Evolutionary conservation across 306 rosid species (phyloP).

Genomic region (Elaeagnus macrophylla): DNA sequence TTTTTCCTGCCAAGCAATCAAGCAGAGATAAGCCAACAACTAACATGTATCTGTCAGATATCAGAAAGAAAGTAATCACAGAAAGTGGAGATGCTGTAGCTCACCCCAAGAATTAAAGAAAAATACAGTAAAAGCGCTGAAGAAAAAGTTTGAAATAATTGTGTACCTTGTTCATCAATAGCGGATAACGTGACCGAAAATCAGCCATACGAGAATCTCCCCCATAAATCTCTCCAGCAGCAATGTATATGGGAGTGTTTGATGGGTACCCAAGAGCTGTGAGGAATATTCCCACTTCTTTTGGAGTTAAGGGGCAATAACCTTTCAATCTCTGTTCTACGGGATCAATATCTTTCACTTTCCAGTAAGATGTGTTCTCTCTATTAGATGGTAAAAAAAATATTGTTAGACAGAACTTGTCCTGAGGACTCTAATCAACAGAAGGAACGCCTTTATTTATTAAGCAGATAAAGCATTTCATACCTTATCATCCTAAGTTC

Average conservation of each 20-base stretch:
- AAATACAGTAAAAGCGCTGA: no score
- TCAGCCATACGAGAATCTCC: slow-evolving; percentile 74
- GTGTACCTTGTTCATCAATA: slow-evolving; percentile 72
- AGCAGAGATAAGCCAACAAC: slow-evolving; percentile 14
- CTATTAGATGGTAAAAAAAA: slow-evolving; percentile 34
- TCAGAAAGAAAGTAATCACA: no score
- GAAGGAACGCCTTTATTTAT: not conserved
- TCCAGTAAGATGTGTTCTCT: slow-evolving; percentile 76
- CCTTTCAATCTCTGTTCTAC: slow-evolving; percentile 78
- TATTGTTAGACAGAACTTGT: slow-evolving; percentile 13
- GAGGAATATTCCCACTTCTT: slow-evolving; percentile 87
- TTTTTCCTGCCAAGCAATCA: slow-evolving; percentile 49
- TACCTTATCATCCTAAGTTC: slow-evolving; percentile 75
- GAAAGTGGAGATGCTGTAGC: no score
- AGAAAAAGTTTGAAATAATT: slow-evolving; percentile 8
- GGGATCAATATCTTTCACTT: slow-evolving; percentile 70
- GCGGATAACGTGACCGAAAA: slow-evolving; percentile 66
- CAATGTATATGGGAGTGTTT: slow-evolving; percentile 77
- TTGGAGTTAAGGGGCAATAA: slow-evolving; percentile 85
- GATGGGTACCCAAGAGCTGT: slow-evolving; percentile 78
- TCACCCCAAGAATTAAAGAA: no score
- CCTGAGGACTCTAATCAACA: slow-evolving; percentile 6
- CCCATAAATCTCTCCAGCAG: slow-evolving; percentile 91
- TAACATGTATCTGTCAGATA: no score
- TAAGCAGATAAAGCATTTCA: slow-evolving; percentile 12